Percentiles rank a stretch among this genome's conserved stretches.
Evolutionary conservation across 371 early-diverging fungal species (phyloP).

Genomic region (Mucor sp.): DNA sequence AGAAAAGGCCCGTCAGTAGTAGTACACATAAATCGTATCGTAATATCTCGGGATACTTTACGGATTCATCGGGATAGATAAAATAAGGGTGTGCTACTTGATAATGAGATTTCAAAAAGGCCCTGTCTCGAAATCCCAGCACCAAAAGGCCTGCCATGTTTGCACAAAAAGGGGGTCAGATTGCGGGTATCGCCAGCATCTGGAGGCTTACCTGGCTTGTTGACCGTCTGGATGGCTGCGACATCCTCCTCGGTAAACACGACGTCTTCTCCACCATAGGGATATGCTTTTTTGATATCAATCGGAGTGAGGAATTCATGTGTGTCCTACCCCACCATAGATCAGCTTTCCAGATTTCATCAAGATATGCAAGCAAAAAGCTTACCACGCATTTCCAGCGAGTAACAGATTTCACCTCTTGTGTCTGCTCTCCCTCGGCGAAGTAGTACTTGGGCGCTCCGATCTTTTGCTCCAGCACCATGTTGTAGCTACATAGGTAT

Average conservation of each 20-base stretch:
- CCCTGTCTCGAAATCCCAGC: constrained; percentile 65
- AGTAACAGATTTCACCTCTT: constrained; percentile 57
- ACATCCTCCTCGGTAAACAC: constrained; percentile 67
- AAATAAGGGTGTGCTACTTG: constrained; percentile 68
- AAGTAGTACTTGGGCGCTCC: constrained; percentile 47
- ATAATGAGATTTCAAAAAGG: constrained; percentile 43
- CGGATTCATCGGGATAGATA: constrained; percentile 77
- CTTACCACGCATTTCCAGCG: constrained; percentile 57
- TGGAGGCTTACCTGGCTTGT: constrained; percentile 51
- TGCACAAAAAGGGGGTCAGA: too few relatives aligned
- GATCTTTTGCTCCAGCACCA: constrained; percentile 53
- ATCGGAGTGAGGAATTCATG: constrained; percentile 47
- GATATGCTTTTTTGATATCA: constrained; percentile 61
- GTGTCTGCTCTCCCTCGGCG: constrained; percentile 49
- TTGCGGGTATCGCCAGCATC: too few relatives aligned
- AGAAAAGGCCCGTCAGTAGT: background rate
- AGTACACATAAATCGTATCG: background rate
- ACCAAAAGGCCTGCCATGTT: constrained; percentile 54
- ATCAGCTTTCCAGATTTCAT: constrained; percentile 7
- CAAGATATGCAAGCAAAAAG: background rate
- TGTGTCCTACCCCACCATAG: constrained; percentile 41
- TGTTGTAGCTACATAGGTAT: background rate
- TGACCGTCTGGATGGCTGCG: constrained; percentile 41
- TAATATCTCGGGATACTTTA: constrained; percentile 21
- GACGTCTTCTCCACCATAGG: constrained; percentile 60